Evolutionary conservation across 2,329 filamentous ascomycete species (phyloP), one percentile per base, ranked within the genome.

Genomic region (Fusarium clavum): DNA sequence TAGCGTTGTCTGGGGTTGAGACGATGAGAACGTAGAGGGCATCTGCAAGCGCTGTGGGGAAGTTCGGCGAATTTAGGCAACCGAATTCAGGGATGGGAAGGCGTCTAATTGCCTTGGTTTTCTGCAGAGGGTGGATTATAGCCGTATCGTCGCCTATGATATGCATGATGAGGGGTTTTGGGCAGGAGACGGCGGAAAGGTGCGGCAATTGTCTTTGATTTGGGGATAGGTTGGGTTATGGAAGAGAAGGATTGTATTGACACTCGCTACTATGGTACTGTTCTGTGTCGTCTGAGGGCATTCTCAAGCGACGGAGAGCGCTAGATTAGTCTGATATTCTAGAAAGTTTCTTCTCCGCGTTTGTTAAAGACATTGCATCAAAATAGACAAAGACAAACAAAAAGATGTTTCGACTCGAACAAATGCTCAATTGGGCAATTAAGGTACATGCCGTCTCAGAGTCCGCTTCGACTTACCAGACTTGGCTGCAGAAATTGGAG

Each of bases 11-110:
- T 47, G 61, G 61, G 62, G 30, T 67, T 62, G 29, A 46, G 43
- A 45, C 22, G 16, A 12, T 24, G 24, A 18, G 27, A 22, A 53
- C 8, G 20, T 2, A 22, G 13, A 45, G 30, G 63, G 63, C 49
- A 66, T 67, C 22, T 46, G 38, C 56, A 66, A 67, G 63, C 63
- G 63, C 56, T 27, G 9, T 29, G 18, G 16, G 8, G 46, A 38
- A 44, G 8, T 48, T 22, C 27, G 46, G 27, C 41, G 30, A 27
- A 20, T 43, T 12, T 66, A 67, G 62, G 63, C 62, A 66, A 14
- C 62, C 48, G 22, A 46, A 20, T 66, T 49, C n/a, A 53, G 55
- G 38, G 55, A 46, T 67, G 3, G 2, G 10, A 18, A 18, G 43
- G 47, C 41, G n/a, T 61, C 27, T 27, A 27, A 12, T 20, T 61